These are phyloP conservation scores for Tricholoma furcatifolium DNA, from an alignment of 768 basidiomycete genomes.

Conservation along the genomic window DNA sequence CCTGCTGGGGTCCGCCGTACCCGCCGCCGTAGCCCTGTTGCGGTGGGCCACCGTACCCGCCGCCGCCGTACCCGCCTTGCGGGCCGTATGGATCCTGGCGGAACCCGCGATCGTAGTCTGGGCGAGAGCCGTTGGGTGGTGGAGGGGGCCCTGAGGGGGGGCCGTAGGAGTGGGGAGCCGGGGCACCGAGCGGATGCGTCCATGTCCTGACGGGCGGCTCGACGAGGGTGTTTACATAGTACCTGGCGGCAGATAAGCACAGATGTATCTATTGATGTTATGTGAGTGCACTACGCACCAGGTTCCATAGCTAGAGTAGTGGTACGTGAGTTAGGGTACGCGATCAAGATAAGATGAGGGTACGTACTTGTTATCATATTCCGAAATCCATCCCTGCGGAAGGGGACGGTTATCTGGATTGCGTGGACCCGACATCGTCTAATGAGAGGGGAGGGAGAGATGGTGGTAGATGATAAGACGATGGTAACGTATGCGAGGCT, in stretches of 20 bases:
- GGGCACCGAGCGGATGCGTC: constrained; percentile 66
- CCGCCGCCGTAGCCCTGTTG: constrained; percentile 20
- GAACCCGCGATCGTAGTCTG: constrained; percentile 15
- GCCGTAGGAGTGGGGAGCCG: constrained; percentile 38
- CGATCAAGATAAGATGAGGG: constrained; percentile 21
- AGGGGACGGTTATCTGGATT: constrained; percentile 63
- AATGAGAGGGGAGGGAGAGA: too few species aligned
- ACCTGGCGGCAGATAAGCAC: constrained; percentile 42
- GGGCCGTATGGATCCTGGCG: constrained; percentile 17
- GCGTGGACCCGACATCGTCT: constrained; percentile 17
- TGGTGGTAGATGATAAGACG: constrained; percentile 4
- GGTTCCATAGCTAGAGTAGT: constrained; percentile 50
- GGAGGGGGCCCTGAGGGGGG: constrained; percentile 49
- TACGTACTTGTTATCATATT: constrained; percentile 67
- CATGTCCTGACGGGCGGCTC: constrained; percentile 66
- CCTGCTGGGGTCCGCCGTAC: constrained; percentile 23
- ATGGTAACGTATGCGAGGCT: background rate
- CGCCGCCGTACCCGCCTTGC: constrained; percentile 26
- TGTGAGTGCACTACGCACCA: constrained; percentile 46
- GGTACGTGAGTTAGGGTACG: constrained; percentile 11
- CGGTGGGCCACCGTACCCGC: constrained; percentile 23
- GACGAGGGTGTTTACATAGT: constrained; percentile 68
- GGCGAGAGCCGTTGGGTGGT: constrained; percentile 25
- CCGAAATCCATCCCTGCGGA: constrained; percentile 66
- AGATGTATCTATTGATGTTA: background rate